A percentile compares a stretch with the other conserved stretches of the same genome.
These are phyloP conservation scores for Leccinum incarnatum DNA, from an alignment of 768 basidiomycete genomes.

Conservation along the genomic window DNA sequence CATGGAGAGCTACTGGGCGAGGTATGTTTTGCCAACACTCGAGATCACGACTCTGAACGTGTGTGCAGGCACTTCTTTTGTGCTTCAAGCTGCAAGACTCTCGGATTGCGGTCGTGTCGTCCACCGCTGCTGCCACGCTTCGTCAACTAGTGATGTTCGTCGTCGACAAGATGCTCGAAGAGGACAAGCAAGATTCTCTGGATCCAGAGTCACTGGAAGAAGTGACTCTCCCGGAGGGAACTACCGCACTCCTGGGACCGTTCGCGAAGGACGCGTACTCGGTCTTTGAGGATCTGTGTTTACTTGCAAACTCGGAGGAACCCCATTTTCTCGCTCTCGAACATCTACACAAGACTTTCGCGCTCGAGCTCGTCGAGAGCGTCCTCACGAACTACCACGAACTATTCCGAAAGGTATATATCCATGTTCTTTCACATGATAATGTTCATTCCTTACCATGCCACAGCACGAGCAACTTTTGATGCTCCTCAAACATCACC, in stretches of 20 bases:
- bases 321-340: slow-evolving; percentile 82
- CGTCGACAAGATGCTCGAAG: slow-evolving; percentile 87
- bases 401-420: slow-evolving; percentile 68
- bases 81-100: slow-evolving; percentile 97
- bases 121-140: slow-evolving; percentile 93
- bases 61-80: slow-evolving; percentile 74
- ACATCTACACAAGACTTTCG: slow-evolving; percentile 87
- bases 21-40: slow-evolving; percentile 44
- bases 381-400: slow-evolving; percentile 89
- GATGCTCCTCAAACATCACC: slow-evolving; percentile 82
- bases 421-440: not conserved
- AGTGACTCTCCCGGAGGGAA: slow-evolving; percentile 66
- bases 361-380: slow-evolving; percentile 95
- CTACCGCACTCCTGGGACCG: slow-evolving; percentile 58
- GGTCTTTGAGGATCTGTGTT: slow-evolving; percentile 89
- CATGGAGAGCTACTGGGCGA: slow-evolving; percentile 80
- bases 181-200: slow-evolving; percentile 50
- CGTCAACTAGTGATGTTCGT: slow-evolving; percentile 97
- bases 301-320: slow-evolving; percentile 79
- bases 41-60: not conserved
- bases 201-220: slow-evolving; percentile 28
- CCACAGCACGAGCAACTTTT: slow-evolving; percentile 76
- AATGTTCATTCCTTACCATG: slow-evolving; percentile 1
- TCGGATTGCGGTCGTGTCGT: slow-evolving; percentile 93
- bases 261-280: slow-evolving; percentile 83